These are phyloP conservation scores for Colletotrichum ledebouriae DNA, from an alignment of 2,329 filamentous ascomycete species.

Conservation along the genomic window DNA sequence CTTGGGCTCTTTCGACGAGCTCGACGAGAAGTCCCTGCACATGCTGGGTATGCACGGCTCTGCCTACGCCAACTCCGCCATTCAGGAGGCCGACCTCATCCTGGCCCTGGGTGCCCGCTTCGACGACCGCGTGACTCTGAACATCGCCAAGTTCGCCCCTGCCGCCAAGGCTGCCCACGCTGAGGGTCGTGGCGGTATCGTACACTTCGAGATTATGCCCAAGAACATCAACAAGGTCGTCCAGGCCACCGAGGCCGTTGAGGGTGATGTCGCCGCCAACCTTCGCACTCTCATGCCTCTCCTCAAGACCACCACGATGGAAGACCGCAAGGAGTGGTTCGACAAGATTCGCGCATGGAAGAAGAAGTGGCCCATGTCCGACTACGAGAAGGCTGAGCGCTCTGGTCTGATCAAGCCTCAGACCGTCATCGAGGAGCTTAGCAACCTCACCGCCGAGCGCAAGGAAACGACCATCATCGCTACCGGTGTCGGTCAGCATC, in stretches of 20 bases:
- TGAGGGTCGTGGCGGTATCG: constrained; percentile 90
- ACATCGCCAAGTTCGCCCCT: constrained; percentile 88
- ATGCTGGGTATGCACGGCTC: constrained; percentile 99
- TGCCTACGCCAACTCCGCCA: constrained; percentile 97
- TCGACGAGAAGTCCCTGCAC: constrained; percentile 93
- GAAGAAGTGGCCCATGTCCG: constrained; percentile 84
- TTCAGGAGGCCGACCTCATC: constrained; percentile 96
- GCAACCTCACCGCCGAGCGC: constrained; percentile 81
- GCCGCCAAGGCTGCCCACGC: constrained; percentile 85
- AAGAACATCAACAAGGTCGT: constrained; percentile 99
- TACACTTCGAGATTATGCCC: constrained; percentile 98
- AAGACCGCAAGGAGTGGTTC: constrained; percentile 87
- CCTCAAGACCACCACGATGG: constrained; percentile 72
- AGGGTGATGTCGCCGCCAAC: constrained; percentile 90
- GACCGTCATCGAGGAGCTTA: constrained; percentile 90
- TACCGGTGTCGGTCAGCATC: constrained; percentile 96
- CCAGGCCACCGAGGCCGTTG: constrained; percentile 93
- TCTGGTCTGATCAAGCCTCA: constrained; percentile 93
- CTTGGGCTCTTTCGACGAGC: constrained; percentile 91
- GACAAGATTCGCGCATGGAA: constrained; percentile 93
- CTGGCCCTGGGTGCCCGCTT: constrained; percentile 95
- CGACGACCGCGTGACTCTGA: constrained; percentile 92
- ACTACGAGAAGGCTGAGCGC: constrained; percentile 83
- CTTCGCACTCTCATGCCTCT: constrained; percentile 80
- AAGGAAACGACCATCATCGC: constrained; percentile 90